phyloP scores from a whole-genome alignment of 106 monocot genomes.

The Allium cepa region DNA sequence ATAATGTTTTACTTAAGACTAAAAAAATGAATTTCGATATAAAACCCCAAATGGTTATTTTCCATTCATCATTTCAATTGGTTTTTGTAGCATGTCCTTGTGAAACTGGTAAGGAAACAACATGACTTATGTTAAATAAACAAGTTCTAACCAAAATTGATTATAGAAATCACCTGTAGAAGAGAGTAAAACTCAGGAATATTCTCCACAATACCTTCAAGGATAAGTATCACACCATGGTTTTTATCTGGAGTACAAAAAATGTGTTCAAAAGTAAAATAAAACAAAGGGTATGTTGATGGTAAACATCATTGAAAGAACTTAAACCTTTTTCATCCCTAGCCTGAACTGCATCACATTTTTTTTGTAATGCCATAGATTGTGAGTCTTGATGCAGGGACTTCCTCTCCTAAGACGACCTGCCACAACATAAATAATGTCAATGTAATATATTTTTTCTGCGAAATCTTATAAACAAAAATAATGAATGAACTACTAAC shows the following conservation, averaged over 20 bases:
- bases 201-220: constrained; percentile 86
- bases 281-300: background rate
- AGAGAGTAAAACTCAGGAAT: constrained; percentile 85
- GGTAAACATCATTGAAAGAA: background rate
- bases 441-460: too few relatives aligned
- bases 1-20: background rate
- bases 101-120: too few relatives aligned
- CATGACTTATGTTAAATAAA: too few relatives aligned
- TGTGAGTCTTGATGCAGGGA: constrained; percentile 72
- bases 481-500: constrained; percentile 17
- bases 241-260: constrained; percentile 48
- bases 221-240: constrained; percentile 82
- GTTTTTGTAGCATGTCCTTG: too few relatives aligned
- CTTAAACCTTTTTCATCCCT: constrained; percentile 65
- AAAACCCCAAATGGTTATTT: background rate
- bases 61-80: too few relatives aligned
- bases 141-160: too few relatives aligned
- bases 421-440: constrained; percentile 16
- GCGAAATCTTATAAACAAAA: background rate
- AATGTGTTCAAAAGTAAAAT: background rate
- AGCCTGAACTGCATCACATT: constrained; percentile 83
- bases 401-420: constrained; percentile 93
- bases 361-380: constrained; percentile 84
- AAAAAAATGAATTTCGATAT: background rate
- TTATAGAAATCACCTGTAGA: constrained; percentile 41